These are phyloP conservation scores for Solanum sitiens DNA, from an alignment of 257 asterid genomes.

Conservation along the genomic window DNA sequence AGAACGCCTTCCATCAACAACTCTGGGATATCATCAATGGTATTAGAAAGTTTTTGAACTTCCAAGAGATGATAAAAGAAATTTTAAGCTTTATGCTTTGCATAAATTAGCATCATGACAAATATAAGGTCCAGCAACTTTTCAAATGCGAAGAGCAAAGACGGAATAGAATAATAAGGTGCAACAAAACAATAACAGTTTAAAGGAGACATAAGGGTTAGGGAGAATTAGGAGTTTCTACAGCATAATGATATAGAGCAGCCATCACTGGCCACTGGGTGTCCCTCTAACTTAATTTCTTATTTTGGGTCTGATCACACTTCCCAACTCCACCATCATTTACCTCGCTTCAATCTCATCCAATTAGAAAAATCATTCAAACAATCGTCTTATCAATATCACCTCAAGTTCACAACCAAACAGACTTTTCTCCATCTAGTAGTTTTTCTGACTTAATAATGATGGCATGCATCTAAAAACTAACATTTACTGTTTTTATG, in stretches of 20 bases:
- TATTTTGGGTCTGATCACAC: background rate
- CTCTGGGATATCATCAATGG: conserved; percentile 30
- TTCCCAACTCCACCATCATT: background rate
- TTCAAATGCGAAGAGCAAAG: background rate
- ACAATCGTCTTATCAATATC: background rate
- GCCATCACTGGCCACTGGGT: background rate
- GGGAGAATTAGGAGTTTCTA: background rate
- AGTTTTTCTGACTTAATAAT: background rate
- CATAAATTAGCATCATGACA: background rate
- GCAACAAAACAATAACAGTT: background rate
- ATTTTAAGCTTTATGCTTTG: background rate
- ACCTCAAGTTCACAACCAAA: background rate
- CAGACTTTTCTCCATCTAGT: background rate
- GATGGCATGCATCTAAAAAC: background rate
- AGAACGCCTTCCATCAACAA: conserved; percentile 78
- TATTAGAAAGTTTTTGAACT: background rate
- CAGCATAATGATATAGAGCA: background rate
- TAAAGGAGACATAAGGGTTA: background rate
- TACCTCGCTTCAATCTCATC: background rate
- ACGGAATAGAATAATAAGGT: background rate
- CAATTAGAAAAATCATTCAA: background rate
- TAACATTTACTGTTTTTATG: background rate
- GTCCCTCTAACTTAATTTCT: background rate
- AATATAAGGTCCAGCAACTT: background rate
- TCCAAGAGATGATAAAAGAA: background rate